phyloP scores from a whole-genome alignment of 495 filamentous ascomycete species.

The Penicillium steckii region DNA sequence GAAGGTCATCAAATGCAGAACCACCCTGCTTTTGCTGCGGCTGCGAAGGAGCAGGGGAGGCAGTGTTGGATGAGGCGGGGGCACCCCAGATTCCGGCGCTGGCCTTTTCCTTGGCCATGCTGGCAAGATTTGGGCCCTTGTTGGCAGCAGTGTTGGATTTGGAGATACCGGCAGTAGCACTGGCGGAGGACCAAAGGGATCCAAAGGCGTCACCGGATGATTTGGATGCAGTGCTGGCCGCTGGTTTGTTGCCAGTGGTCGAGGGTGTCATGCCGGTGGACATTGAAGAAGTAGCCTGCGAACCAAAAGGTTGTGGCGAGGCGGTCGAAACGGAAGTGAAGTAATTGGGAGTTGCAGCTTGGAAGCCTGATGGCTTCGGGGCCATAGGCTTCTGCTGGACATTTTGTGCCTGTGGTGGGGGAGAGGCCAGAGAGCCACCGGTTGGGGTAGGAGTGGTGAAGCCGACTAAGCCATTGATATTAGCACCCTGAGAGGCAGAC shows the following conservation, averaged over 20 bases:
- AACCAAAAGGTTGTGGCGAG: slow-evolving; percentile 25
- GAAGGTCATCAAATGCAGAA: slow-evolving; percentile 59
- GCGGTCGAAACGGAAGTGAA: slow-evolving; percentile 69
- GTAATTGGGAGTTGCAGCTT: slow-evolving; percentile 85
- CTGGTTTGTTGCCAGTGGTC: slow-evolving; percentile 39
- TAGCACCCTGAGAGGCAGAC: slow-evolving; percentile 73
- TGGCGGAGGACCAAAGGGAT: slow-evolving; percentile 77
- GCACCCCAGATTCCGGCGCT: slow-evolving; percentile 92
- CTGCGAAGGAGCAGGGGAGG: slow-evolving; percentile 30
- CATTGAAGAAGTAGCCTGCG: slow-evolving; percentile 33
- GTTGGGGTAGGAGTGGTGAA: slow-evolving; percentile 73
- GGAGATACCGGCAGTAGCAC: slow-evolving; percentile 72
- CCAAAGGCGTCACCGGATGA: slow-evolving; percentile 78
- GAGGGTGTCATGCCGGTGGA: slow-evolving; percentile 39
- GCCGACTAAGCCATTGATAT: slow-evolving; percentile 74
- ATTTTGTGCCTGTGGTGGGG: slow-evolving; percentile 49
- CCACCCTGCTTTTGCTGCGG: slow-evolving; percentile 41
- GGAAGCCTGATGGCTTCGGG: slow-evolving; percentile 63
- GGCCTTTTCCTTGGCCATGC: slow-evolving; percentile 94
- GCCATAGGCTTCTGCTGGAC: slow-evolving; percentile 35
- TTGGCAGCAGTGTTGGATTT: slow-evolving; percentile 63
- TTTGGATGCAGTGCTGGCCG: slow-evolving; percentile 45
- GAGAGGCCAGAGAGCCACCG: slow-evolving; percentile 46
- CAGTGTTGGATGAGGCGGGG: slow-evolving; percentile 41
- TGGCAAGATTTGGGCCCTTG: slow-evolving; percentile 76